Percentiles rank a stretch among this genome's conserved stretches.
Evolutionary conservation across 768 basidiomycete genomes (phyloP).

Genomic region (Strobilomyces echinocephalus): DNA sequence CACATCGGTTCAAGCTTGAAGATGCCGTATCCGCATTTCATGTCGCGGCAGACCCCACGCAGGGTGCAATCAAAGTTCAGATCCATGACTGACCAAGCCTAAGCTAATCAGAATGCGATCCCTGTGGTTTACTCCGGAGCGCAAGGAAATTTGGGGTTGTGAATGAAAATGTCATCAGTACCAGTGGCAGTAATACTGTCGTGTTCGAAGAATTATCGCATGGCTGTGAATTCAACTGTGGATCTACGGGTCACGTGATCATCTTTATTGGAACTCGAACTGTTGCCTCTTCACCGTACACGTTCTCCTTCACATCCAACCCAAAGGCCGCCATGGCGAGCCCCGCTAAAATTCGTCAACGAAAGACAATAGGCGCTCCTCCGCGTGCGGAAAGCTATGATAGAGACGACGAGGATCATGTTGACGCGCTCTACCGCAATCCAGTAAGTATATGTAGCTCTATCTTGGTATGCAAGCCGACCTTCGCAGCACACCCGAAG

Average conservation of each 20-base stretch:
- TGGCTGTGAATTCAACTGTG: no score
- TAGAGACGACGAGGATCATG: slow-evolving; percentile 49
- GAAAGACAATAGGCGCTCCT: slow-evolving; percentile 17
- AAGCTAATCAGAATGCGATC: no score
- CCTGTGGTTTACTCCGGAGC: no score
- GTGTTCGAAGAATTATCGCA: no score
- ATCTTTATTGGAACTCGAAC: slow-evolving; percentile 1
- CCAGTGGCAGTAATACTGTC: no score
- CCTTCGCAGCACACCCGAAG: slow-evolving; percentile 52
- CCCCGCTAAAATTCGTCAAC: slow-evolving; percentile 29
- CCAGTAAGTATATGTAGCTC: slow-evolving; percentile 35
- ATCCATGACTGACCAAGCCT: slow-evolving; percentile 43
- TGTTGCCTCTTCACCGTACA: slow-evolving; percentile 3
- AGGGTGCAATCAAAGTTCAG: slow-evolving; percentile 68
- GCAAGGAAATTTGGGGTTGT: no score
- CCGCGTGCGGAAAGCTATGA: slow-evolving; percentile 26
- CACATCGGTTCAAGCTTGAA: slow-evolving; percentile 67
- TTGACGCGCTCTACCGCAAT: slow-evolving; percentile 44
- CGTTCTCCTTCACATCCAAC: background rate
- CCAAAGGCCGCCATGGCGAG: slow-evolving; percentile 28
- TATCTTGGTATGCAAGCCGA: slow-evolving; percentile 12
- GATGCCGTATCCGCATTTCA: slow-evolving; percentile 77
- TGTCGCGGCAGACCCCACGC: slow-evolving; percentile 60
- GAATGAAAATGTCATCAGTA: no score
- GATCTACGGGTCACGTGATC: slow-evolving; percentile 21